phyloP scores from a whole-genome alignment of 345 rosid genomes.

The Boechera stricta region DNA sequence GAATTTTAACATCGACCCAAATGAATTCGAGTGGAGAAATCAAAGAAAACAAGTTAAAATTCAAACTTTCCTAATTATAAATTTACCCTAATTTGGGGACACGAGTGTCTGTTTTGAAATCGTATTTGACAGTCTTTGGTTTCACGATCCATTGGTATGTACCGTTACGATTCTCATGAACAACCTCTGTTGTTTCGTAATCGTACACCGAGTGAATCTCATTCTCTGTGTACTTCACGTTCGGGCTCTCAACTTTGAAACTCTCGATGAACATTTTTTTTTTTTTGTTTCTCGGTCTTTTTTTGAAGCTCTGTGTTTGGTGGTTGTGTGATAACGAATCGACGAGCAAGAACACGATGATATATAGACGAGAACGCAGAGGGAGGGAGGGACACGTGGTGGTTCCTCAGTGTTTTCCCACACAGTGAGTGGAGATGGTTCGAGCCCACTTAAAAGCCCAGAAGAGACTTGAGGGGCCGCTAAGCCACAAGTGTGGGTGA shows the following conservation, averaged over 20 bases:
- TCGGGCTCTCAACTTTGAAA: slow-evolving; percentile 88
- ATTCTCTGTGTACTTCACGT: slow-evolving; percentile 75
- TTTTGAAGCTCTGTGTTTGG: slow-evolving; percentile 15
- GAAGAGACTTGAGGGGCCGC: neutral
- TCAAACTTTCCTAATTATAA: neutral
- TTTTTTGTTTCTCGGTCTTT: neutral
- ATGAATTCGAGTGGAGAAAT: neutral
- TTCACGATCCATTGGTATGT: slow-evolving; percentile 85
- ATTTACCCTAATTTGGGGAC: slow-evolving; percentile 90
- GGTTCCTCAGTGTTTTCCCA: neutral
- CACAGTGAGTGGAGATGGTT: slow-evolving; percentile 21
- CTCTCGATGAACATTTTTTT: slow-evolving; percentile 74
- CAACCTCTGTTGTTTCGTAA: slow-evolving; percentile 94
- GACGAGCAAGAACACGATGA: slow-evolving; percentile 12
- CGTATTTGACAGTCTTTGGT: slow-evolving; percentile 86
- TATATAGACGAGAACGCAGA: slow-evolving; percentile 30
- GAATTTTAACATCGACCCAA: slow-evolving; percentile 2
- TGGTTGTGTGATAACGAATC: slow-evolving; percentile 29
- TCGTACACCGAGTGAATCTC: slow-evolving; percentile 85
- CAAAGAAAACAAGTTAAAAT: neutral
- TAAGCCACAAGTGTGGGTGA: slow-evolving; percentile 1
- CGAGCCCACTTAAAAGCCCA: slow-evolving; percentile 25
- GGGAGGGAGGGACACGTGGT: slow-evolving; percentile 40
- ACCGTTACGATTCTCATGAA: slow-evolving; percentile 80
- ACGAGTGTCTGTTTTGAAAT: slow-evolving; percentile 77